Percentiles rank a stretch among this genome's conserved stretches.
Evolutionary conservation across 2,329 filamentous ascomycete genomes (phyloP).

Genomic region (Penicillium fuscoglaucum): DNA sequence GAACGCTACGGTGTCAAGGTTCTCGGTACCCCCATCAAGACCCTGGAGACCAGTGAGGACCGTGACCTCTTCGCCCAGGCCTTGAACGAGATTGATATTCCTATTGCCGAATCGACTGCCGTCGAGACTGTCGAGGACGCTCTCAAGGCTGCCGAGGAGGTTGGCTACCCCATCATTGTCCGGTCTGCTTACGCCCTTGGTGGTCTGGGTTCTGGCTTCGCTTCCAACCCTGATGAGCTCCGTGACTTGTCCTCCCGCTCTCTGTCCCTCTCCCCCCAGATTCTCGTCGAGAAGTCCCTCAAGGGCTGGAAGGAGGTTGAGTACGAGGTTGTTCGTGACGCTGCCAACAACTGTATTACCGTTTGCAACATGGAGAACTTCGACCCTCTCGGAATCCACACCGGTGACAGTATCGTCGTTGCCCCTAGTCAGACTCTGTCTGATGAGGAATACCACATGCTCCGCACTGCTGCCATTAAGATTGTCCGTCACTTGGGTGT

Average conservation of each 20-base stretch:
- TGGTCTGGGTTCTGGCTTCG: conserved; percentile 94
- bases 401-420: conserved; percentile 97
- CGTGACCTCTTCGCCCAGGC: conserved; percentile 95
- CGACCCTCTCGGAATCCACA: conserved; percentile 95
- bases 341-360: conserved; percentile 97
- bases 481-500: conserved; percentile 96
- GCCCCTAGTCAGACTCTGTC: conserved; percentile 95
- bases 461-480: conserved; percentile 95
- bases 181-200: conserved; percentile 95
- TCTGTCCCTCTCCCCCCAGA: conserved; percentile 90
- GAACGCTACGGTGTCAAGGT: conserved; percentile 95
- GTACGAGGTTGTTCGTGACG: conserved; percentile 97
- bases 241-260: conserved; percentile 91
- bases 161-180: conserved; percentile 97
- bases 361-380: conserved; percentile 99
- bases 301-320: conserved; percentile 99
- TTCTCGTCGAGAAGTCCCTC: conserved; percentile 95
- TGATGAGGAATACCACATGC: conserved; percentile 99
- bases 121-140: conserved; percentile 90
- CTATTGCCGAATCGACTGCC: conserved; percentile 93
- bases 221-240: conserved; percentile 89
- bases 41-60: conserved; percentile 91
- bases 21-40: conserved; percentile 90
- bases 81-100: conserved; percentile 94
- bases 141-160: conserved; percentile 76